Conservation (phyloP, 2,329 filamentous ascomycete species). For the Talaromyces sp. region DNA sequence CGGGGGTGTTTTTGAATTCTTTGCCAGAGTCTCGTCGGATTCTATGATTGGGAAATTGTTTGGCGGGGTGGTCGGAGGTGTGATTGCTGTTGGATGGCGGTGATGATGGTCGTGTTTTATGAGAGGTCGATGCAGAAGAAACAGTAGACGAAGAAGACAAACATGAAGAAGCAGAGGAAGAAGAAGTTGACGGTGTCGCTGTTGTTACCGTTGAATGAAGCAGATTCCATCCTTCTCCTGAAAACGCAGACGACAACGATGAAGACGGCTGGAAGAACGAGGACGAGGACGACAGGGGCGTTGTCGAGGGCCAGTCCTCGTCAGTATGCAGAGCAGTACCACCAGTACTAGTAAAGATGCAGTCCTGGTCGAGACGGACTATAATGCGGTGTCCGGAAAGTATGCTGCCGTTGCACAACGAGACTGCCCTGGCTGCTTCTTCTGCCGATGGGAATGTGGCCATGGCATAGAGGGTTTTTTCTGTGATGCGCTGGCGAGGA, state of each 20-base stretch:
- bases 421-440: constrained; percentile 29
- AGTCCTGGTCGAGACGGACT: constrained; percentile 25
- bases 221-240: background rate
- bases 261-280: background rate
- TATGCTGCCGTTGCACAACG: constrained; percentile 25
- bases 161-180: background rate
- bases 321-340: background rate
- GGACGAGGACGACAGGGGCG: background rate
- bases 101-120: background rate
- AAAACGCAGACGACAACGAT: background rate
- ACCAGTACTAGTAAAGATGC: background rate
- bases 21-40: background rate
- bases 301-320: background rate
- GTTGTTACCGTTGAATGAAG: background rate
- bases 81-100: background rate
- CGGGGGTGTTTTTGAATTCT: background rate
- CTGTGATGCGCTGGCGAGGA: constrained; percentile 13
- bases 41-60: background rate
- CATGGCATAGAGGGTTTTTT: constrained; percentile 14
- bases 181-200: background rate
- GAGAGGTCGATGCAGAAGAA: background rate
- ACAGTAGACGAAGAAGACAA: background rate
- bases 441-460: constrained; percentile 25
- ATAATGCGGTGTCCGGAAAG: constrained; percentile 29
- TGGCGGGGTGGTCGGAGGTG: background rate